Percentiles rank a stretch among this genome's conserved stretches.
Evolutionary conservation across 495 filamentous ascomycete genomes (phyloP).

Genomic region (Daldinia concentrica): DNA sequence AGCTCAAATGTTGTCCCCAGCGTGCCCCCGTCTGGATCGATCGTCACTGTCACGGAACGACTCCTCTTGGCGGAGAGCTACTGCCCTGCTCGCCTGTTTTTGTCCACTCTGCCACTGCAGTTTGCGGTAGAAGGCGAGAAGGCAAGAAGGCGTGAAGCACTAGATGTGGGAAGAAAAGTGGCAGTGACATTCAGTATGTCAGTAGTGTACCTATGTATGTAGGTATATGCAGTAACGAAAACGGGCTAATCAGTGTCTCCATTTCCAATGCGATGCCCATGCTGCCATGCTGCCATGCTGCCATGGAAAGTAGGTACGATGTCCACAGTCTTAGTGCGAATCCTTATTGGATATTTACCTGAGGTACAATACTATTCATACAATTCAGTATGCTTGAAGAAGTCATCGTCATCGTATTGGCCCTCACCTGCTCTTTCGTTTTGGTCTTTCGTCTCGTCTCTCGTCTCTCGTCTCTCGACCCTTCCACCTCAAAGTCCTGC

Average conservation of each 20-base stretch:
- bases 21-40: conserved; percentile 39
- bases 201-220: no score
- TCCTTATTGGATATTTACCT: conserved; percentile 30
- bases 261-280: conserved; percentile 32
- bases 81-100: neutral
- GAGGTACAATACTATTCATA: conserved; percentile 28
- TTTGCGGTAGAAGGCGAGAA: neutral
- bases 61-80: conserved; percentile 29
- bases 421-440: conserved; percentile 17
- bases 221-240: conserved; percentile 20
- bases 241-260: conserved; percentile 27
- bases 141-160: neutral
- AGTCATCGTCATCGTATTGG: conserved; percentile 36
- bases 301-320: conserved; percentile 1
- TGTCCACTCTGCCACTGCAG: no score
- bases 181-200: conserved; percentile 13
- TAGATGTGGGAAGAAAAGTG: conserved; percentile 2
- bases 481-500: conserved; percentile 10
- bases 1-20: conserved; percentile 1
- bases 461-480: conserved; percentile 2
- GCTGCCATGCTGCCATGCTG: conserved; percentile 1
- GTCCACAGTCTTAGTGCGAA: conserved; percentile 23
- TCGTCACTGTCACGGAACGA: conserved; percentile 38
- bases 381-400: conserved; percentile 24
- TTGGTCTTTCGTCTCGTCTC: neutral